Percentiles rank a stretch among this genome's conserved stretches.
Conservation (phyloP, 208 protist genomes). For the Wallacemonas sp. region DNA sequence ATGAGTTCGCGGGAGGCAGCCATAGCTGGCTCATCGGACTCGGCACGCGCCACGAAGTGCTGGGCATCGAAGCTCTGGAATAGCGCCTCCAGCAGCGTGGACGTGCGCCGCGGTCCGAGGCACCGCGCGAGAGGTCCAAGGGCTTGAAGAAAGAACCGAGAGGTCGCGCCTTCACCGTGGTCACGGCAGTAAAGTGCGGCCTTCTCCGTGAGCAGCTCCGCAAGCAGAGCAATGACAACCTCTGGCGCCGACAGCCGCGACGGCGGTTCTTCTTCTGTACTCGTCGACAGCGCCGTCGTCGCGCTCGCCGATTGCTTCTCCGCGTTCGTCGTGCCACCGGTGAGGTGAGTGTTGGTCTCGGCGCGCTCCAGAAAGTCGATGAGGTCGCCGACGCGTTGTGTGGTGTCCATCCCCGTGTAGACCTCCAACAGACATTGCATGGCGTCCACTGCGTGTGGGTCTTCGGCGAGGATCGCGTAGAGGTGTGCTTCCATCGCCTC, state of each 20-base stretch:
- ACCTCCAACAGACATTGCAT: conserved; percentile 76
- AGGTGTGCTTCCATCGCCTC: conserved; percentile 35
- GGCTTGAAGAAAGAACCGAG: conserved; percentile 50
- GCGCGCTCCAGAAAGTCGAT: conserved; percentile 45
- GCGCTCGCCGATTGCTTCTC: background rate
- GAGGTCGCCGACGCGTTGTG: conserved; percentile 33
- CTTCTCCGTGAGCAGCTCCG: conserved; percentile 63
- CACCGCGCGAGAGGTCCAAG: conserved; percentile 36
- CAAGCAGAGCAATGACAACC: conserved; percentile 52
- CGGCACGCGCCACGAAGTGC: conserved; percentile 43
- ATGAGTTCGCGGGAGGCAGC: conserved; percentile 5
- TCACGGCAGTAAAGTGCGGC: conserved; percentile 37
- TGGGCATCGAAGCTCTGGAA: conserved; percentile 65
- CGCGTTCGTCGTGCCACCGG: background rate
- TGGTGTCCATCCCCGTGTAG: conserved; percentile 44
- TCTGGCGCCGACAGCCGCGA: conserved; percentile 30
- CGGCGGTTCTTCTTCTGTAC: background rate
- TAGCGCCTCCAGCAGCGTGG: conserved; percentile 44
- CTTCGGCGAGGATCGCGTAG: conserved; percentile 42
- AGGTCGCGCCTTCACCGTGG: conserved; percentile 68
- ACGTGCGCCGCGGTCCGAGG: conserved; percentile 35
- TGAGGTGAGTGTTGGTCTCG: conserved; percentile 1
- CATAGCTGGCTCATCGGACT: conserved; percentile 5
- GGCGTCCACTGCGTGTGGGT: conserved; percentile 59
- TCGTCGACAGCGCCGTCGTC: background rate